Evolutionary conservation across 108 stramenopile genomes (phyloP).

Genomic region (Skeletonema menzelii): DNA sequence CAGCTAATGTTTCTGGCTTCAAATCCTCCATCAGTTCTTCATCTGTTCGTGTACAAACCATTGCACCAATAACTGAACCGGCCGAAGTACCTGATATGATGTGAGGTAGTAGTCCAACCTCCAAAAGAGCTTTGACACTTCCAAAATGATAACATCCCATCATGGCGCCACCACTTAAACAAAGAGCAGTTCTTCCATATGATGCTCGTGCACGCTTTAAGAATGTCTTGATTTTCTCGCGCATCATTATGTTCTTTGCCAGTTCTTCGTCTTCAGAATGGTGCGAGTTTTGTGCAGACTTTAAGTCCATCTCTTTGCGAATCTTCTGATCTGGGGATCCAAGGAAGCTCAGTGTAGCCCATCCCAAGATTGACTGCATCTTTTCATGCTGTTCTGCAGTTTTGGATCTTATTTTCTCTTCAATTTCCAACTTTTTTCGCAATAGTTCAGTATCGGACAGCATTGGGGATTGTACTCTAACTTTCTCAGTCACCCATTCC

Average conservation of each 20-base stretch:
- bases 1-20: constrained; percentile 56
- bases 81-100: constrained; percentile 96
- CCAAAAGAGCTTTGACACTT: constrained; percentile 80
- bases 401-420: neutral
- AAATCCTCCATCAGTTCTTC: constrained; percentile 83
- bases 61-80: constrained; percentile 91
- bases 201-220: constrained; percentile 91
- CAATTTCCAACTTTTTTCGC: constrained; percentile 5
- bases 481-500: constrained; percentile 71
- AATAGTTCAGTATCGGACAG: neutral
- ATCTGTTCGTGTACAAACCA: constrained; percentile 91
- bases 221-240: constrained; percentile 66
- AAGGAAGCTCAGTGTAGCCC: constrained; percentile 29
- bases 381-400: constrained; percentile 31
- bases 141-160: constrained; percentile 97
- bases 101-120: constrained; percentile 84
- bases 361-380: constrained; percentile 36
- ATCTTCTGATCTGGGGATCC: neutral
- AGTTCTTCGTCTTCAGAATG: constrained; percentile 7
- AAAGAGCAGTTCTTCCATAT: constrained; percentile 95
- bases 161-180: constrained; percentile 92
- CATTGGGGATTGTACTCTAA: neutral
- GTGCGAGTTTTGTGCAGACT: neutral
- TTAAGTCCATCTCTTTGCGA: neutral
- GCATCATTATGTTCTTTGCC: constrained; percentile 33